phyloP scores from a whole-genome alignment of 2,329 filamentous ascomycete genomes.

The Aurifilum marmelostoma region DNA sequence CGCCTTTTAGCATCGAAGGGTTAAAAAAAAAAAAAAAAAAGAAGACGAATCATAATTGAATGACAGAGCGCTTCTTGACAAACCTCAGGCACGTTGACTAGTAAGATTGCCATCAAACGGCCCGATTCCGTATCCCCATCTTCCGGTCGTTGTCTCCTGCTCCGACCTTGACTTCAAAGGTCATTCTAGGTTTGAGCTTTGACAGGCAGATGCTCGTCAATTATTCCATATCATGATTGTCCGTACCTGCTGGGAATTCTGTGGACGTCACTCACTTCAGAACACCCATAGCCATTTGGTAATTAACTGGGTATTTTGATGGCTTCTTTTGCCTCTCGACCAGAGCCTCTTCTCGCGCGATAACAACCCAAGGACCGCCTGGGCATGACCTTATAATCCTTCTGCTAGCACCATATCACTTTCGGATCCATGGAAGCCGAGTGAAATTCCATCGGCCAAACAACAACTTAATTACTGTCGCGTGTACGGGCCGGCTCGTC shows the following conservation, averaged over 20 bases:
- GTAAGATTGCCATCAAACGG: background rate
- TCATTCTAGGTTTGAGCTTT: background rate
- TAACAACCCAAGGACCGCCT: background rate
- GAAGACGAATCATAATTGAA: background rate
- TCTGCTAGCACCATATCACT: background rate
- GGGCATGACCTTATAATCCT: background rate
- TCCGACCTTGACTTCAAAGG: background rate
- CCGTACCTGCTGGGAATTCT: background rate
- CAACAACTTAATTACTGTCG: background rate
- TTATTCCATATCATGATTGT: background rate
- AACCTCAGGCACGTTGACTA: background rate
- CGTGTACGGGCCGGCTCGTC: background rate
- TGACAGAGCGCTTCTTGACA: background rate
- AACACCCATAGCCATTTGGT: too few relatives aligned
- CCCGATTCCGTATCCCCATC: background rate
- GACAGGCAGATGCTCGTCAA: background rate
- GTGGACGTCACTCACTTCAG: background rate
- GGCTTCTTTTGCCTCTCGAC: too few relatives aligned
- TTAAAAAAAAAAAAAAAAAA: too few relatives aligned
- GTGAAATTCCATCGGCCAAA: background rate
- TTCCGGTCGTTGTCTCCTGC: too few relatives aligned
- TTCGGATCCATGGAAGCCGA: background rate
- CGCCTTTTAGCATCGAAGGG: background rate
- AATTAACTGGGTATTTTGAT: too few relatives aligned
- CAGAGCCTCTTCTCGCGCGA: background rate